Evolutionary conservation across 257 asterid genomes (phyloP).

Genomic region (Jacaranda copaia): DNA sequence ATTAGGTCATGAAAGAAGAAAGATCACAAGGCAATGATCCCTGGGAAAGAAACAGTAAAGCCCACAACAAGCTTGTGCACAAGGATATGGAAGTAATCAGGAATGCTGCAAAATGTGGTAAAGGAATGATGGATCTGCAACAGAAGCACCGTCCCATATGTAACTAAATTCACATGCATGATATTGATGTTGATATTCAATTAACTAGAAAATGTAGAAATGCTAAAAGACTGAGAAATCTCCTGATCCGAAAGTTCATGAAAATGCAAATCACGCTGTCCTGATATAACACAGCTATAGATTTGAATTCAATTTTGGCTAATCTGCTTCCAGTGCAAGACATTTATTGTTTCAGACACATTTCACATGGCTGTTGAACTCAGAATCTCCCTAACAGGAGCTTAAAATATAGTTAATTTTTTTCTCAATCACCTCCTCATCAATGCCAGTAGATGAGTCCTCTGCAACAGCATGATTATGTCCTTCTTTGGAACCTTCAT

Average conservation of each 20-base stretch:
- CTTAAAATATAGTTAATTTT: background rate
- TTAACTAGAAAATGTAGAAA: background rate
- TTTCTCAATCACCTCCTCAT: constrained; percentile 62
- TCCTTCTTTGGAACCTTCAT: constrained; percentile 58
- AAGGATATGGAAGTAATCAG: background rate
- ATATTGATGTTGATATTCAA: background rate
- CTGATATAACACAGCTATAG: background rate
- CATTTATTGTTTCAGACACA: background rate
- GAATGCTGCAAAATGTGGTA: background rate
- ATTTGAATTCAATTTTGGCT: background rate
- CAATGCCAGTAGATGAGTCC: constrained; percentile 48
- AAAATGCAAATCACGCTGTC: background rate
- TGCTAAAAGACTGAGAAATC: background rate
- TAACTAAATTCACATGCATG: background rate
- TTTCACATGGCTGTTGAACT: constrained; percentile 7
- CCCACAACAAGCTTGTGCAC: background rate
- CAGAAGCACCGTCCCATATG: background rate
- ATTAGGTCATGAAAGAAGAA: constrained; percentile 28
- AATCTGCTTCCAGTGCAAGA: constrained; percentile 1
- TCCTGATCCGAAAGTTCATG: background rate
- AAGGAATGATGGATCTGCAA: background rate
- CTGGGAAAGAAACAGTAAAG: background rate
- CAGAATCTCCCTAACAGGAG: background rate
- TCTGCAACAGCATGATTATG: constrained; percentile 43
- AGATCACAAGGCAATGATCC: background rate